phyloP scores from a whole-genome alignment of 139 green algal genomes.

The Auxenochlorella protothecoides region DNA sequence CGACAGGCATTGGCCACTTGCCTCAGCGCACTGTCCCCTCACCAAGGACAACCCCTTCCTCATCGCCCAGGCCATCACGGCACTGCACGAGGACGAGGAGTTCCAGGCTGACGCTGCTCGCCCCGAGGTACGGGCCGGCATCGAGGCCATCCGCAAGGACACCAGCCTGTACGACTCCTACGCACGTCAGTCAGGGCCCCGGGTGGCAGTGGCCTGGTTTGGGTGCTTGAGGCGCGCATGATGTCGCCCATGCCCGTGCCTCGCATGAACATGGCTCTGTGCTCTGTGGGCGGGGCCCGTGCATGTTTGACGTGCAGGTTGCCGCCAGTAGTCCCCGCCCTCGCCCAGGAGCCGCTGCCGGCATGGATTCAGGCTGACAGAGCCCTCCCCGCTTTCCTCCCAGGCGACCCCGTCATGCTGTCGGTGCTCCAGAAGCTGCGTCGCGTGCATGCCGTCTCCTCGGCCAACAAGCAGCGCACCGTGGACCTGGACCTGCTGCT shows the following conservation, averaged over 20 bases:
- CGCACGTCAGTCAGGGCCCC: neutral
- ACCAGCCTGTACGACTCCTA: slow-evolving; percentile 3
- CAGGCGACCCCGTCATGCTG: slow-evolving; percentile 1
- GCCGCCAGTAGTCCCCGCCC: too few relatives aligned
- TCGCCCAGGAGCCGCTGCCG: too few relatives aligned
- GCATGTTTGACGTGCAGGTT: too few relatives aligned
- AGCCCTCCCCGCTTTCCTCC: neutral
- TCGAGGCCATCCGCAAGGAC: slow-evolving; percentile 14
- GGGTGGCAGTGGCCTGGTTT: neutral
- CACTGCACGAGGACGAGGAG: slow-evolving; percentile 35
- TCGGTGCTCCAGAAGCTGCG: slow-evolving; percentile 16
- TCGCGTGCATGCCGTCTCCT: slow-evolving; percentile 16
- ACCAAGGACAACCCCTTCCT: too few relatives aligned
- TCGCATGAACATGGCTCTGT: too few relatives aligned
- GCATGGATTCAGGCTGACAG: too few relatives aligned
- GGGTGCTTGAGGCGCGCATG: neutral
- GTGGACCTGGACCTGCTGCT: slow-evolving; percentile 18
- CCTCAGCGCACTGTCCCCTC: too few relatives aligned
- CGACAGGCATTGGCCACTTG: too few relatives aligned
- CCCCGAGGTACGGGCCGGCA: neutral
- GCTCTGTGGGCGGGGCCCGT: too few relatives aligned
- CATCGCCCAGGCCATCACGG: slow-evolving; percentile 19
- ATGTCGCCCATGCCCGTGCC: neutral
- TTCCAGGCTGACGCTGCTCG: slow-evolving; percentile 37
- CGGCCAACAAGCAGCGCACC: slow-evolving; percentile 20